A percentile compares a stretch with the other conserved stretches of the same genome.
These are phyloP conservation scores for Boletellus deceptivus DNA, from an alignment of 1,284 basidiomycete species.

Conservation along the genomic window DNA sequence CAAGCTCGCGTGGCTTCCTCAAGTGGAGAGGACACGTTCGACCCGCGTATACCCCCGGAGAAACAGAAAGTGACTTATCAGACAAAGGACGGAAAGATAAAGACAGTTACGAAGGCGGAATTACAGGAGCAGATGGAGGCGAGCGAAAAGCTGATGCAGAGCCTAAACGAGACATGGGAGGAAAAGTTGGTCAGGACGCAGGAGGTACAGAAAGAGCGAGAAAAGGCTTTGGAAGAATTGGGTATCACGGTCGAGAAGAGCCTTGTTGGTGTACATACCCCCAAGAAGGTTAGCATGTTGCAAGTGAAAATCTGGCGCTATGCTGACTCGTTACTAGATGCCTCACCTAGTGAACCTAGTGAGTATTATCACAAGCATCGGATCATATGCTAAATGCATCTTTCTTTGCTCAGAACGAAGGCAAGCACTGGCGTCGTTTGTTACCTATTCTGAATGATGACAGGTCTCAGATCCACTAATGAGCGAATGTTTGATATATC, in stretches of 20 bases:
- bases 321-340: slow-evolving; percentile 51
- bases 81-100: slow-evolving; percentile 91
- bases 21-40: slow-evolving; percentile 74
- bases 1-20: slow-evolving; percentile 69
- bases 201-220: slow-evolving; percentile 93
- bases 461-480: slow-evolving; percentile 70
- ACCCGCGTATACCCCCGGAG: slow-evolving; percentile 87
- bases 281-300: slow-evolving; percentile 73
- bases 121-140: slow-evolving; percentile 96
- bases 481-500: slow-evolving; percentile 93
- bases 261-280: slow-evolving; percentile 94
- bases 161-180: slow-evolving; percentile 97
- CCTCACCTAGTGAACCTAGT: slow-evolving; percentile 95
- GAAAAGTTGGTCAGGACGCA: slow-evolving; percentile 92
- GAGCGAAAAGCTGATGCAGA: slow-evolving; percentile 96
- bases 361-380: slow-evolving; percentile 33
- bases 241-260: slow-evolving; percentile 98
- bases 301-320: slow-evolving; percentile 5
- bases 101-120: slow-evolving; percentile 95
- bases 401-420: slow-evolving; percentile 70
- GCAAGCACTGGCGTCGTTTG: slow-evolving; percentile 35
- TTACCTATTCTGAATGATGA: slow-evolving; percentile 16
- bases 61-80: slow-evolving; percentile 95
- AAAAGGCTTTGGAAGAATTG: slow-evolving; percentile 95
- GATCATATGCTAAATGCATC: slow-evolving; percentile 17